Conservation (phyloP, 345 rosid genomes). For the Dimocarpus longan region DNA sequence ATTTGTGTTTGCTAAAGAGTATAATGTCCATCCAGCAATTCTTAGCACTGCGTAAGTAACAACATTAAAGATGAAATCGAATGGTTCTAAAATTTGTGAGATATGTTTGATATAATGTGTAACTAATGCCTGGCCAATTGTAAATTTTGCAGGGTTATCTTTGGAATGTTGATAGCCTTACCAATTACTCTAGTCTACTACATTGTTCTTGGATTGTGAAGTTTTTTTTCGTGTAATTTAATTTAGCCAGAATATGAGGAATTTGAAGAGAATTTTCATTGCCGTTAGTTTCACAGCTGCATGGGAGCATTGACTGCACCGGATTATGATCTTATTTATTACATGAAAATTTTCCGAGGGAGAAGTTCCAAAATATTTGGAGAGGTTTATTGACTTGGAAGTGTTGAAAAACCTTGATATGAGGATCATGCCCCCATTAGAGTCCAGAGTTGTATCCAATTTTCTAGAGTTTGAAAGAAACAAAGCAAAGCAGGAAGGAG, state of each 20-base stretch:
- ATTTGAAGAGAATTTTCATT: constrained; percentile 17
- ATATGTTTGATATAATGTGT: not conserved
- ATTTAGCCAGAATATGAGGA: constrained; percentile 24
- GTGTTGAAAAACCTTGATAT: constrained; percentile 31
- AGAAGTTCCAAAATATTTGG: constrained; percentile 48
- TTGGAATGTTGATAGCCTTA: constrained; percentile 94
- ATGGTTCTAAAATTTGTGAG: not conserved
- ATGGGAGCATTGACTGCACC: constrained; percentile 17
- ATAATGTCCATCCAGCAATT: constrained; percentile 82
- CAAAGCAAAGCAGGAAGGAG: constrained; percentile 30
- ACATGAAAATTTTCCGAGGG: constrained; percentile 20
- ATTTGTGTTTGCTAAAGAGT: constrained; percentile 89
- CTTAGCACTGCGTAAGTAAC: constrained; percentile 76
- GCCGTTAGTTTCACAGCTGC: not conserved
- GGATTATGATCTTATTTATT: constrained; percentile 5
- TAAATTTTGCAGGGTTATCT: constrained; percentile 75
- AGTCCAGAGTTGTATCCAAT: constrained; percentile 35
- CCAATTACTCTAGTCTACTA: constrained; percentile 94
- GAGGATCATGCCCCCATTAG: constrained; percentile 52
- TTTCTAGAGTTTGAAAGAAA: constrained; percentile 23
- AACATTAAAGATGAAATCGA: not conserved
- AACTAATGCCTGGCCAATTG: not conserved
- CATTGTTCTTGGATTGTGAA: constrained; percentile 78
- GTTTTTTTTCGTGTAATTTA: constrained; percentile 1
- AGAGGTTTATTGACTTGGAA: constrained; percentile 4